Percentiles rank a stretch among this genome's conserved stretches.
phyloP scores from a whole-genome alignment of 768 basidiomycete genomes.

The Mycena venus region DNA sequence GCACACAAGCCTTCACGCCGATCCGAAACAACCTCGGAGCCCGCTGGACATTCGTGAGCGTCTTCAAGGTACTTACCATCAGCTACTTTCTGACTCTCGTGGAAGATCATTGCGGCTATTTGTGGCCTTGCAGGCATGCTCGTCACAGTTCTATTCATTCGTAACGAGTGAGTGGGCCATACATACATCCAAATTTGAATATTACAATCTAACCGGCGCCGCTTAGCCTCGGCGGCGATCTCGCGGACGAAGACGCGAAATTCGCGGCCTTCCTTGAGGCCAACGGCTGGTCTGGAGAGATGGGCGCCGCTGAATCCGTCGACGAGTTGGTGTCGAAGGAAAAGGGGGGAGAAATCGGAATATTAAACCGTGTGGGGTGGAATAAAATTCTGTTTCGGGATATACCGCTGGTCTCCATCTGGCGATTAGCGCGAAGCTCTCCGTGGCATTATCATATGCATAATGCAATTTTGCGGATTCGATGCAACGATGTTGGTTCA shows the following conservation, averaged over 20 bases:
- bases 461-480: not conserved
- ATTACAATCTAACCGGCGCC: slow-evolving; percentile 67
- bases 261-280: slow-evolving; percentile 72
- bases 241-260: slow-evolving; percentile 73
- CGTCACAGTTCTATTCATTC: slow-evolving; percentile 65
- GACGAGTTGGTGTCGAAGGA: slow-evolving; percentile 69
- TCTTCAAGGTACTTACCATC: not conserved
- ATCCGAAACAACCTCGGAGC: slow-evolving; percentile 78
- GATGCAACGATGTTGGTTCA: not conserved
- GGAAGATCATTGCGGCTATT: slow-evolving; percentile 59
- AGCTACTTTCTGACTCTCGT: not conserved
- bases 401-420: not conserved
- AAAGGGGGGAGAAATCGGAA: slow-evolving; percentile 70
- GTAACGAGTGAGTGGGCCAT: slow-evolving; percentile 50
- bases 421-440: not conserved
- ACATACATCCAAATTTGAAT: slow-evolving; percentile 66
- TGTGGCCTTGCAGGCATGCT: slow-evolving; percentile 74
- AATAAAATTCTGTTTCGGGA: not conserved
- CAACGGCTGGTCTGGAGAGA: slow-evolving; percentile 75
- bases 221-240: slow-evolving; percentile 78
- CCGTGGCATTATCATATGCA: not conserved
- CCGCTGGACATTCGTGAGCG: slow-evolving; percentile 50
- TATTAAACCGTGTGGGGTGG: not conserved
- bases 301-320: slow-evolving; percentile 62
- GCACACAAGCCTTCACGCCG: slow-evolving; percentile 79